phyloP scores from a whole-genome alignment of 768 basidiomycete genomes.

The Chalciporus chontae region DNA sequence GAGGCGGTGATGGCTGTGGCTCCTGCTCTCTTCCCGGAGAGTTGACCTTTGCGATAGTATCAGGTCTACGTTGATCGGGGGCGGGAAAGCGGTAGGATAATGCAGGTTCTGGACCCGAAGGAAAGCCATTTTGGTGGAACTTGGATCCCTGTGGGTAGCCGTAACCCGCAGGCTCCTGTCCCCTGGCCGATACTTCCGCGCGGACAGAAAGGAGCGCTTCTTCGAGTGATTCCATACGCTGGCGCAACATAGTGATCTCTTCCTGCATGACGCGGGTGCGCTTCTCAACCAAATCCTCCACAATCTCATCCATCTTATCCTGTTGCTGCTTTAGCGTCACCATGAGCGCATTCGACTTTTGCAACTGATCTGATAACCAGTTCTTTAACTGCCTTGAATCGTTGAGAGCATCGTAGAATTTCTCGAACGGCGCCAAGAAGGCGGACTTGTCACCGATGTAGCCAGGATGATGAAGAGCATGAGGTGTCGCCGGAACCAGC shows the following conservation, averaged over 20 bases:
- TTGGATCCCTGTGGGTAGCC: constrained; percentile 21
- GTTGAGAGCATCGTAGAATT: constrained; percentile 80
- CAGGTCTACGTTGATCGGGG: constrained; percentile 32
- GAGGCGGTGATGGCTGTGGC: constrained; percentile 36
- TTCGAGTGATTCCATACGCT: constrained; percentile 70
- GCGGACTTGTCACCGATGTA: constrained; percentile 66
- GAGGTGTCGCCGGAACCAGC: constrained; percentile 67
- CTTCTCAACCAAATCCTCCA: constrained; percentile 60
- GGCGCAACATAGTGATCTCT: constrained; percentile 57
- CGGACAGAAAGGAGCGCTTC: constrained; percentile 34
- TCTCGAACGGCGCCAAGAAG: constrained; percentile 79
- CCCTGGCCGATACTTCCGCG: constrained; percentile 17
- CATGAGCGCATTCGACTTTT: constrained; percentile 55
- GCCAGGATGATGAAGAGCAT: constrained; percentile 57
- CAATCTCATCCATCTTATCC: constrained; percentile 56
- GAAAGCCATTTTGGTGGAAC: constrained; percentile 38
- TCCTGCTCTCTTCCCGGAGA: constrained; percentile 46
- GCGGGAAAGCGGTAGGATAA: constrained; percentile 50
- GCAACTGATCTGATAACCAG: constrained; percentile 73
- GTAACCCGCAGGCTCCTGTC: constrained; percentile 12
- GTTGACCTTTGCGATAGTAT: constrained; percentile 34
- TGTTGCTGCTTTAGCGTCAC: constrained; percentile 55
- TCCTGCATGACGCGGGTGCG: constrained; percentile 53
- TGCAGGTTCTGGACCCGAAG: constrained; percentile 27
- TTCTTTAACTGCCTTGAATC: constrained; percentile 76